phyloP scores from a whole-genome alignment of 1,284 basidiomycete species.

The Farysia itapuensis region DNA sequence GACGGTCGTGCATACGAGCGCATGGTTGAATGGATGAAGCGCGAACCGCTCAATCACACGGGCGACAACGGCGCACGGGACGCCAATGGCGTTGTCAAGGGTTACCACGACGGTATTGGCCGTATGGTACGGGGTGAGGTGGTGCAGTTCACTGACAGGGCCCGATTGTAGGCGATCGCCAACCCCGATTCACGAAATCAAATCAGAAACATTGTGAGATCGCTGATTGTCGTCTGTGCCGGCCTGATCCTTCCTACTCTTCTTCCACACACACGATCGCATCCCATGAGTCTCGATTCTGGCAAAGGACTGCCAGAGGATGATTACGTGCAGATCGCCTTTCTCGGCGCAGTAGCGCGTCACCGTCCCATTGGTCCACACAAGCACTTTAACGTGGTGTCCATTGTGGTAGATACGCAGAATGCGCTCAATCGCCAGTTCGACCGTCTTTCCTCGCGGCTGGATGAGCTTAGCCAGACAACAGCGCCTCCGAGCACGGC shows the following conservation, averaged over 20 bases:
- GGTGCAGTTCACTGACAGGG: slow-evolving; percentile 19
- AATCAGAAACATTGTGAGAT: too few relatives aligned
- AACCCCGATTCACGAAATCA: too few relatives aligned
- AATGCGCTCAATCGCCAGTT: slow-evolving; percentile 23
- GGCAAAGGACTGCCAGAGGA: slow-evolving; percentile 16
- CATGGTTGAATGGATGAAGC: slow-evolving; percentile 51
- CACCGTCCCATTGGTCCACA: slow-evolving; percentile 49
- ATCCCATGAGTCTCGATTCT: too few relatives aligned
- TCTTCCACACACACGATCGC: too few relatives aligned
- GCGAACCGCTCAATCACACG: slow-evolving; percentile 43
- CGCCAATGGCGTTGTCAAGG: slow-evolving; percentile 41
- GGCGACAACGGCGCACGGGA: slow-evolving; percentile 38
- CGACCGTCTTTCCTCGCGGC: slow-evolving; percentile 10
- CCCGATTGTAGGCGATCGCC: slow-evolving; percentile 12
- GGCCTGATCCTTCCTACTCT: too few relatives aligned
- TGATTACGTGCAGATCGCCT: slow-evolving; percentile 37
- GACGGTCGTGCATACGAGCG: slow-evolving; percentile 45
- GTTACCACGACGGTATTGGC: slow-evolving; percentile 39
- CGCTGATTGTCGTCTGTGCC: too few relatives aligned
- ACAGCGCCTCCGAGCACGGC: slow-evolving; percentile 20
- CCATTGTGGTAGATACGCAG: slow-evolving; percentile 34
- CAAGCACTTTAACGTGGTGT: slow-evolving; percentile 50
- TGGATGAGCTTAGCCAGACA: slow-evolving; percentile 28
- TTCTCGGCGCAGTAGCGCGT: slow-evolving; percentile 41
- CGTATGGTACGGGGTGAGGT: slow-evolving; percentile 40